Evolutionary conservation across 1,284 basidiomycete genomes (phyloP), one percentile per base, ranked within the genome.

Genomic region (Ustilago trichophora): DNA sequence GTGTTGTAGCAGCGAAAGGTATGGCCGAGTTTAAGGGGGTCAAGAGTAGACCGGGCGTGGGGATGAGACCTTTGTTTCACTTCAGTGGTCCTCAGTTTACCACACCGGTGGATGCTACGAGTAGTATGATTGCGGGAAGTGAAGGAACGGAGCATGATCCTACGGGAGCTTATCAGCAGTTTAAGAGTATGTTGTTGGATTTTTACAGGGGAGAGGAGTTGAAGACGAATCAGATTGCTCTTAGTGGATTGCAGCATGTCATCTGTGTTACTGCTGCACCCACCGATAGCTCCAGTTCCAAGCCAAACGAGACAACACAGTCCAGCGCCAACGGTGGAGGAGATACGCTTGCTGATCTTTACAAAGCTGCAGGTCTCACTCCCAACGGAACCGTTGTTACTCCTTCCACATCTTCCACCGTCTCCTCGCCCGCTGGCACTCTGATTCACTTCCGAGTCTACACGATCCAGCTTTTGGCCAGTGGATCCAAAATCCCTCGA

Each of bases 1-100:
- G 93, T 6, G 88, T 98, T 19, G 89, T 93, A 43, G 86, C 84
- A 31, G 93, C 89, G 76, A 86, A 87, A 56, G 85, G 87, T 70
- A 95, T 98, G 90, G 79, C 84, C 11, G 87, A 88, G 35, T 91
- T 96, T 84, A 92, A 93, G 84, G 92, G 91, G 90, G 90, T 90
- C 37, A 85, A 29, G 13, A 29, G 88, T 32, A 96, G 96, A 87
- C 89, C 90, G 10, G 89, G 92, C 5, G 88, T 91, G 25, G 94
- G 94, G n/a, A 89, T 93, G 74, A 89, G 91, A 73, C 94, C 95
- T 43, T 83, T 98, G 71, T 90, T 98, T 85, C 93, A 96, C 80
- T 99, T 99, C 81, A 92, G 92, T 25, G 95, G 81, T 2, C 78
- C 81, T n/a, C 75, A 82, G 47, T 82, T 82, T 53, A 59, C 80